Conservation (phyloP, 1,284 basidiomycete species). For the Tilletia setariae region DNA sequence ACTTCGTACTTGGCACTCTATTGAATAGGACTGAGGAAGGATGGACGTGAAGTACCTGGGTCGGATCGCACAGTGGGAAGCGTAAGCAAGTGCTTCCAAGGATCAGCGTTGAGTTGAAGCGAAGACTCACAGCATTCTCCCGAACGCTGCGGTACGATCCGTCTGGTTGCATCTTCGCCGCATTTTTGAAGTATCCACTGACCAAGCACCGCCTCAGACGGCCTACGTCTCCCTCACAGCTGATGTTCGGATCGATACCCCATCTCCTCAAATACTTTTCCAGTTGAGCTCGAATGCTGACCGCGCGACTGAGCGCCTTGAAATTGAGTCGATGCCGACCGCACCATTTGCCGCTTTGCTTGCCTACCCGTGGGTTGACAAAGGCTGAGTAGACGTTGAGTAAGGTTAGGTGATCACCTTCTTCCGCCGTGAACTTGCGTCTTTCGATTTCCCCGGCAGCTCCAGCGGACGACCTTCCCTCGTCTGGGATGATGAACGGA, state of each 20-base stretch:
- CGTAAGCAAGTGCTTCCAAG: neutral
- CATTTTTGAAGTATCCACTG: conserved; percentile 89
- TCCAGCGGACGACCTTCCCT: conserved; percentile 68
- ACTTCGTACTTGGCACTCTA: conserved; percentile 78
- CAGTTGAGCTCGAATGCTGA: conserved; percentile 85
- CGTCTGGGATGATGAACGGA: conserved; percentile 53
- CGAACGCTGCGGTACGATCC: conserved; percentile 81
- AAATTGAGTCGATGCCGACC: conserved; percentile 87
- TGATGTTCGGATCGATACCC: conserved; percentile 64
- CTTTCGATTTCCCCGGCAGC: conserved; percentile 82
- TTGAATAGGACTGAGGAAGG: conserved; percentile 93
- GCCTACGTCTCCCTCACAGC: conserved; percentile 73
- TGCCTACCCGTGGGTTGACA: conserved; percentile 66
- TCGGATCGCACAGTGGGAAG: neutral
- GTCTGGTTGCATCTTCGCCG: conserved; percentile 80
- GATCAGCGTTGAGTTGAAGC: neutral
- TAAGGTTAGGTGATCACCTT: conserved; percentile 90
- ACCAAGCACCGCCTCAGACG: conserved; percentile 78
- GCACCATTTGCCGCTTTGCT: conserved; percentile 80
- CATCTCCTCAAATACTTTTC: conserved; percentile 89
- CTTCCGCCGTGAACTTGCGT: conserved; percentile 91
- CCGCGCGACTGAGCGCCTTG: conserved; percentile 82
- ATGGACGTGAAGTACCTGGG: conserved; percentile 80
- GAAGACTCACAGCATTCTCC: conserved; percentile 68
- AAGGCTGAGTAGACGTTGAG: conserved; percentile 95